Evolutionary conservation across 257 asterid genomes (phyloP).

Genomic region (Solanum chmielewskii): DNA sequence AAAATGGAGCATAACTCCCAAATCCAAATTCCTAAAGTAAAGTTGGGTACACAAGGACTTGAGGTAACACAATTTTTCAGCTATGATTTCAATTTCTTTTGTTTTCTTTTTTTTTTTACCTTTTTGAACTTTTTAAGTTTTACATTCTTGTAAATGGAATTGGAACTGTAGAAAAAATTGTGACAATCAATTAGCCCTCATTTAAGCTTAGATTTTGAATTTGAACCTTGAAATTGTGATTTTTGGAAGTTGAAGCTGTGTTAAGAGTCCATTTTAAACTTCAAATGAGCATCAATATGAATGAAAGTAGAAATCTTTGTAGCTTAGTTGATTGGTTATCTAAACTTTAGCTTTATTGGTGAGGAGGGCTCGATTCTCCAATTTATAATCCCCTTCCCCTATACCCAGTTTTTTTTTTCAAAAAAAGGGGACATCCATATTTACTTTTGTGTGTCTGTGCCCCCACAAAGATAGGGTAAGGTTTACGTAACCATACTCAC

Average conservation of each 20-base stretch:
- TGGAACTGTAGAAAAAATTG: background rate
- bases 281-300: background rate
- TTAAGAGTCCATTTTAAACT: background rate
- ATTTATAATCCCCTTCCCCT: background rate
- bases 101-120: background rate
- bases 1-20: background rate
- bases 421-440: background rate
- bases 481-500: background rate
- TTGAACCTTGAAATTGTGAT: background rate
- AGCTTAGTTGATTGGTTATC: background rate
- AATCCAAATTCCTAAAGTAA: constrained; percentile 31
- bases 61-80: constrained; percentile 14
- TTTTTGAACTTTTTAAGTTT: background rate
- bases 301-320: background rate
- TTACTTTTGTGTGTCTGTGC: background rate
- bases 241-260: background rate
- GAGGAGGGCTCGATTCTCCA: background rate
- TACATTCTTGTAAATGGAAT: background rate
- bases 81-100: background rate
- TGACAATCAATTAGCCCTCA: background rate
- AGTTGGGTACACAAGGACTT: constrained; percentile 47
- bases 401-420: no score
- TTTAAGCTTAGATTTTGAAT: background rate
- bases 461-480: background rate
- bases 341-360: background rate